Percentiles rank a stretch among this genome's conserved stretches.
These are phyloP conservation scores for Panaeolus papilionaceus DNA, from an alignment of 768 basidiomycete species.

Conservation along the genomic window DNA sequence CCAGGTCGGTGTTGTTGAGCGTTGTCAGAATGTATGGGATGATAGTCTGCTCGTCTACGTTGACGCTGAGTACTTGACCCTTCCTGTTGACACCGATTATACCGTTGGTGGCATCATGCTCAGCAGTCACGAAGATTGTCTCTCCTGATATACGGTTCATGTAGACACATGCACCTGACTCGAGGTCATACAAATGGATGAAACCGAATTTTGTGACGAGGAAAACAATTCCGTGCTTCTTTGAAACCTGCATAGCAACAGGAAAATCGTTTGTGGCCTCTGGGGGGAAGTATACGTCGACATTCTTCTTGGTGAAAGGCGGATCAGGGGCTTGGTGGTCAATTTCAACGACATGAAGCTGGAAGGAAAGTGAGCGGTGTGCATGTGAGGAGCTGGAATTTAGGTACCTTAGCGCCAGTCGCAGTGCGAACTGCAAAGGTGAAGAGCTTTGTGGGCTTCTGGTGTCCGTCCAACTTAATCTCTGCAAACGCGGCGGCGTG, in stretches of 20 bases:
- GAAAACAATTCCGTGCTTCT: conserved; percentile 96
- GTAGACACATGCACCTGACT: conserved; percentile 96
- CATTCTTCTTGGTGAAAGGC: conserved; percentile 94
- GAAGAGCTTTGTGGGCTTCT: conserved; percentile 88
- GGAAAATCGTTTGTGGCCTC: conserved; percentile 99
- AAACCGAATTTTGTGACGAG: conserved; percentile 99
- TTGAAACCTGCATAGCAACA: conserved; percentile 98
- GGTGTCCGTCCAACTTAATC: conserved; percentile 88
- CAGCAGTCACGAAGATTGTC: conserved; percentile 98
- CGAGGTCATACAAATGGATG: conserved; percentile 98
- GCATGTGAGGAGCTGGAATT: not conserved
- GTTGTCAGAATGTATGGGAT: conserved; percentile 94
- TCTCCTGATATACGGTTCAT: conserved; percentile 99
- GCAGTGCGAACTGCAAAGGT: conserved; percentile 95
- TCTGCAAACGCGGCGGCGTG: conserved; percentile 97
- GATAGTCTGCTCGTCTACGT: conserved; percentile 94
- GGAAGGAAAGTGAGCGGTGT: conserved; percentile 20
- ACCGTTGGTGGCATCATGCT: conserved; percentile 92
- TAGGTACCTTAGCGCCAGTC: conserved; percentile 92
- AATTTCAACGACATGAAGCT: conserved; percentile 99
- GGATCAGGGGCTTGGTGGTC: conserved; percentile 94
- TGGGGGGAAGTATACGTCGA: conserved; percentile 98
- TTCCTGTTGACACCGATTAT: conserved; percentile 99
- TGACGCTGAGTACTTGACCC: conserved; percentile 96
- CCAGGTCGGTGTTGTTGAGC: conserved; percentile 96